These are phyloP conservation scores for Hyphodiscus hymeniophilus DNA, from an alignment of 495 filamentous ascomycete genomes.

Conservation along the genomic window DNA sequence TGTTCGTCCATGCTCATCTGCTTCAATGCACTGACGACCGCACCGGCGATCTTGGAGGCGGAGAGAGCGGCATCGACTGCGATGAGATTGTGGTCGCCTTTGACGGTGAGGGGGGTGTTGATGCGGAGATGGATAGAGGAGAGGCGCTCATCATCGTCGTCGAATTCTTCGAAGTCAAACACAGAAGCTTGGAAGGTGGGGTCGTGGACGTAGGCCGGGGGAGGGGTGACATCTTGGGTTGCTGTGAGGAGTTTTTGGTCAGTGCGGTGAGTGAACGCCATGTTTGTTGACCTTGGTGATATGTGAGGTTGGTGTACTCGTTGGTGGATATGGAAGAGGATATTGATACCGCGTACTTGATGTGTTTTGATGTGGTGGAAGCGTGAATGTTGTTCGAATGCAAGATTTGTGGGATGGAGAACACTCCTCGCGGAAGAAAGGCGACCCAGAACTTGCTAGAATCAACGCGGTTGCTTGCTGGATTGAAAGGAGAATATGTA, in stretches of 20 bases:
- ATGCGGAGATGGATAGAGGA: conserved; percentile 20
- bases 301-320: too few species aligned
- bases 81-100: conserved; percentile 21
- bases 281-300: background rate
- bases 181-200: background rate
- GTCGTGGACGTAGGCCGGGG: conserved; percentile 2
- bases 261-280: background rate
- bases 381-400: too few species aligned
- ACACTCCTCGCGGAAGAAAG: too few species aligned
- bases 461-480: too few species aligned
- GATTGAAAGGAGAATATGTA: too few species aligned
- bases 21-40: conserved; percentile 18
- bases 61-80: conserved; percentile 5
- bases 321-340: too few species aligned
- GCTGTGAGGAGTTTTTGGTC: background rate
- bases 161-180: conserved; percentile 1
- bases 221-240: background rate
- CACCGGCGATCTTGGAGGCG: conserved; percentile 11
- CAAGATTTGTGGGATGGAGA: too few species aligned
- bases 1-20: conserved; percentile 11
- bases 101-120: conserved; percentile 17
- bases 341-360: too few species aligned
- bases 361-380: too few species aligned
- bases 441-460: too few species aligned
- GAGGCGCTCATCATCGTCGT: background rate